Base-by-base conservation (phyloP, 2,329 filamentous ascomycete species). In the Ambrosiella beaveri region DNA sequence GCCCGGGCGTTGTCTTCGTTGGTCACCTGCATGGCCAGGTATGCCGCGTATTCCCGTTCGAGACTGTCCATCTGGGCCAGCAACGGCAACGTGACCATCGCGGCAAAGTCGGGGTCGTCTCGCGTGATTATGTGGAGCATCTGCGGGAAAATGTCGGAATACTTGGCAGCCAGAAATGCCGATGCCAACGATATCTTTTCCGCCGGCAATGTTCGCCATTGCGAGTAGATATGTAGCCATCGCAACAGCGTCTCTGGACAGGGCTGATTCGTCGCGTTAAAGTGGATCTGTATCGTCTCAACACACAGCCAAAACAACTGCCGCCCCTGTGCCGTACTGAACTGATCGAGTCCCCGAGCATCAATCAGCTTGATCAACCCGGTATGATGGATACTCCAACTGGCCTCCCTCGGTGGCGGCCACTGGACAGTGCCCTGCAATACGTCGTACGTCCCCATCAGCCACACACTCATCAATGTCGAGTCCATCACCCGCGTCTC, bases 251-350 rank as follows among this genome's bases (percentile, higher is more conserved):
- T 37, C 2, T 44, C 13, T 8, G 59, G 56, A 41, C 56, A 56
- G 13, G 56, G 56, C 47, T 61, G 35, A 9, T 19, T 52, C 9
- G 35, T 56, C 12, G 59, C 56, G 39, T 61, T 61, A 7, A 56
- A 55, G 47, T 61, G 56, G 13, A 61, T 58, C 40, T 61, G 59
- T 2, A 61, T 40, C n/a, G 45, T 56, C 39, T 61, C 59, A 8
- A 61, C 52, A 36, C 59, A 61, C 8, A 61, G 35, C 59, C 59
- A 61, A 15, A 61, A 61, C 4, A 61, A 47, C 17, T 56, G 39
- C 19, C 59, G 59, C 7, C 59, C 59, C 35, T 53, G 56, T 15
- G 7, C 13, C 15, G 52, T 58, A 11, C 38, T 45, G 39, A 61
- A 61, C 54, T 61, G 59, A 17, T 51, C 39, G 6, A 47, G 45